These are phyloP conservation scores for Boletus mariae DNA, from an alignment of 1,284 basidiomycete genomes.

Conservation along the genomic window DNA sequence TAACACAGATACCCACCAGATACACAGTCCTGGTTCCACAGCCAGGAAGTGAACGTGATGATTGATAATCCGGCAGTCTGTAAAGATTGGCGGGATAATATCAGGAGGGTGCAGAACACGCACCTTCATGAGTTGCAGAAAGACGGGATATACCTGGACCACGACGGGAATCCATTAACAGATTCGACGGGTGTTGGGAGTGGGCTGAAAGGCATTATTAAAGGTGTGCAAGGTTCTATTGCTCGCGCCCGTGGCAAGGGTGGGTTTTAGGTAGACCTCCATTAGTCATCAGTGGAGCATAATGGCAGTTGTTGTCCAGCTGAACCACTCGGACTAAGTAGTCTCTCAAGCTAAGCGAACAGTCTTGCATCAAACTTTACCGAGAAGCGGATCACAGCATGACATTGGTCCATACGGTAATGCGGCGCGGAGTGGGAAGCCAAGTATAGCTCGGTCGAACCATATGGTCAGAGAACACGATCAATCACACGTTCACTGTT, in stretches of 20 bases:
- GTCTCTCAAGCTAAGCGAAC: not conserved
- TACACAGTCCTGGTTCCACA: conserved; percentile 78
- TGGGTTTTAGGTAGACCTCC: conserved; percentile 24
- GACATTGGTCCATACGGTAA: conserved; percentile 12
- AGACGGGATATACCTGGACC: conserved; percentile 69
- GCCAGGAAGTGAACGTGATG: conserved; percentile 76
- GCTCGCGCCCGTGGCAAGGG: conserved; percentile 34
- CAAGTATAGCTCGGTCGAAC: conserved; percentile 31
- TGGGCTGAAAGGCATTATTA: conserved; percentile 30
- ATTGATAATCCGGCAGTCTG: conserved; percentile 62
- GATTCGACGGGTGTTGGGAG: conserved; percentile 33
- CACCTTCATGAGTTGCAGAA: conserved; percentile 55
- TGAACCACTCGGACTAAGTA: not conserved
- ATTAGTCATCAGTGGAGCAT: not conserved
- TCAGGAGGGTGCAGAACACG: conserved; percentile 70
- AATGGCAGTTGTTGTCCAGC: not conserved
- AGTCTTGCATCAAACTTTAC: not conserved
- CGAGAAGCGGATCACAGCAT: not conserved
- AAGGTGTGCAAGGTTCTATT: conserved; percentile 34
- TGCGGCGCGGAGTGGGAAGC: conserved; percentile 33
- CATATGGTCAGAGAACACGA: conserved; percentile 26
- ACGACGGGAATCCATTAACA: conserved; percentile 41
- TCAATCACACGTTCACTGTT: conserved; percentile 25
- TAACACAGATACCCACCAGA: conserved; percentile 34
- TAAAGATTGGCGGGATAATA: conserved; percentile 59